Evolutionary conservation across 2,329 filamentous ascomycete genomes (phyloP), one percentile per base, ranked within the genome.

Genomic region (Verticillium albo-atrum): DNA sequence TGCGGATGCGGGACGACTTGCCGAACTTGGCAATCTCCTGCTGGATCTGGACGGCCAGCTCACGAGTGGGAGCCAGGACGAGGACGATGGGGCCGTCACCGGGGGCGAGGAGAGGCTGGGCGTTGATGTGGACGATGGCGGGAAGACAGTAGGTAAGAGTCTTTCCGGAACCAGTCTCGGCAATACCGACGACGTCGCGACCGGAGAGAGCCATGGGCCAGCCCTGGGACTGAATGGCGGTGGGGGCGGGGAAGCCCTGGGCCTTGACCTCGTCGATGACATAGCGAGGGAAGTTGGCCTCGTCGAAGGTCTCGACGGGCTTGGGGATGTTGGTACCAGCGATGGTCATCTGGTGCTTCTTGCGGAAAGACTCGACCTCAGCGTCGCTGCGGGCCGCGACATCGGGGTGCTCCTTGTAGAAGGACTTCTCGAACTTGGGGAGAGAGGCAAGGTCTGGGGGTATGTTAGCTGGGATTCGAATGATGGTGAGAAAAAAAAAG

Each of bases 181-280:
- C 95, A 80, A 99, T 97, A 87, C 95, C 95, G 70, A 98, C 94
- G 62, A 98, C 94, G 75, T 99, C 95, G 68, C 95, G 94, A 80
- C 95, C 95, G 68, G 94, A 96, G 56, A 99, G 88, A 72, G 95
- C 93, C 95, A 98, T 98, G 64, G 95, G 95, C 95, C 95, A 98
- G 64, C 95, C 95, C 76, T 98, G 95, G 20, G 94, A 96, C 79
- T 99, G 95, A 75, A 99, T 98, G 64, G 95, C 89, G 50, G 95
- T 99, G 42, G 95, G 95, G 58, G 89, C 89, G 63, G 90, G 86
- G 78, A 99, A 99, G 52, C 95, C 95, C 79, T 98, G 94, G 26
- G 92, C 91, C 86, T 99, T 99, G 72, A 99, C 95, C 76, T 99
- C 95, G 70, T 91, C 93, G 85, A 99, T 95, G 64, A 99, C 95